Conservation (phyloP, 108 stramenopile genomes). For the Chaetoceros muelleri region DNA sequence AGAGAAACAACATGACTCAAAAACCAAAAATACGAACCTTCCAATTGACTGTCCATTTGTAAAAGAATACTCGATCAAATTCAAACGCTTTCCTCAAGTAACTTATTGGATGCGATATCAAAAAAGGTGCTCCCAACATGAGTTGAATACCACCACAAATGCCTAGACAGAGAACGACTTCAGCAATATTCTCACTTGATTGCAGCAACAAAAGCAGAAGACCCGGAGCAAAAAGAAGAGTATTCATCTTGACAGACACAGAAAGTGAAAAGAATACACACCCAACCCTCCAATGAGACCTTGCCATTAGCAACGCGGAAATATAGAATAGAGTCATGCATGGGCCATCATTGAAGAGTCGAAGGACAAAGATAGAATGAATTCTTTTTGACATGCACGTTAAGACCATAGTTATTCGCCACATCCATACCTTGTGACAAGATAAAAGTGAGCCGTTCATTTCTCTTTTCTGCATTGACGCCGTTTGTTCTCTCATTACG, state of each 20-base stretch:
- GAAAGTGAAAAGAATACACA: conserved; percentile 84
- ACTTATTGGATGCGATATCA: conserved; percentile 70
- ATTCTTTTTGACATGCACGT: conserved; percentile 81
- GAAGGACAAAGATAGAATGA: conserved; percentile 93
- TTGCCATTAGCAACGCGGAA: conserved; percentile 66
- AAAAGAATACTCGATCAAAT: conserved; percentile 92
- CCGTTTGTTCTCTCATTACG: conserved; percentile 10
- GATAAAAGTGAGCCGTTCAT: too few species aligned
- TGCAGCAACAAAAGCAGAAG: conserved; percentile 78
- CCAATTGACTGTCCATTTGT: conserved; percentile 97
- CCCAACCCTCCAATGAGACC: conserved; percentile 65
- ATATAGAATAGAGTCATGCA: conserved; percentile 80
- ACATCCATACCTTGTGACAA: conserved; percentile 46
- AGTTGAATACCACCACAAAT: conserved; percentile 77
- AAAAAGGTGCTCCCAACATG: conserved; percentile 86
- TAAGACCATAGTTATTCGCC: conserved; percentile 58
- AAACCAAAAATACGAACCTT: too few species aligned
- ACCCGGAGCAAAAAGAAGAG: conserved; percentile 93
- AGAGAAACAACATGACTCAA: too few species aligned
- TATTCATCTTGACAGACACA: conserved; percentile 96
- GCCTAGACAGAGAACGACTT: conserved; percentile 23
- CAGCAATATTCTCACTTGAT: conserved; percentile 30
- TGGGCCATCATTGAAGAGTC: conserved; percentile 96
- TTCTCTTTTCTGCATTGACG: background rate
- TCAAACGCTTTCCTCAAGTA: conserved; percentile 94